Evolutionary conservation across 371 early-diverging fungal species (phyloP).

Genomic region (Lichtheimia ramosa): DNA sequence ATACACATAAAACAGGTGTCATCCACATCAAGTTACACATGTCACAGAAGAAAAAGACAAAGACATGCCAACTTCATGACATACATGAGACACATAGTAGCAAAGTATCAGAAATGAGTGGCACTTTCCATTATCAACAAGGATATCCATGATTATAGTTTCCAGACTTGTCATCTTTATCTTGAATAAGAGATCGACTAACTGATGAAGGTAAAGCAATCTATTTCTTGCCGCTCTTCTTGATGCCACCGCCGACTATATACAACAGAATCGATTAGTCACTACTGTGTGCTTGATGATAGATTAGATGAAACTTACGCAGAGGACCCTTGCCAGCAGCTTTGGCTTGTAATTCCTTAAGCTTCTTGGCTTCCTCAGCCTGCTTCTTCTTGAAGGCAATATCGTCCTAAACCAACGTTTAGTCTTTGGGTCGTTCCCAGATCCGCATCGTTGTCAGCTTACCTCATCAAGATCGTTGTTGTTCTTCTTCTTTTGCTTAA

Average conservation of each 20-base stretch:
- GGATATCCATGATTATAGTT: no score
- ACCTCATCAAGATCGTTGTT: constrained; percentile 15
- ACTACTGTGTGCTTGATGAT: neutral
- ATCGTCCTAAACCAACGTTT: constrained; percentile 14
- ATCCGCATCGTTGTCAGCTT: neutral
- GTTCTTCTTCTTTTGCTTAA: constrained; percentile 28
- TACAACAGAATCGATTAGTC: neutral
- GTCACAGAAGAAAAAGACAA: no score
- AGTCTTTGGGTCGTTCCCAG: neutral
- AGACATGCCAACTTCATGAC: no score
- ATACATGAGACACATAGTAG: no score
- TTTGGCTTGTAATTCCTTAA: constrained; percentile 78
- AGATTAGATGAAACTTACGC: constrained; percentile 48
- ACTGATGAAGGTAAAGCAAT: no score
- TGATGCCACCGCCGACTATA: constrained; percentile 71
- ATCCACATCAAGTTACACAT: no score
- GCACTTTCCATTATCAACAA: no score
- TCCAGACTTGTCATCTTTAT: no score
- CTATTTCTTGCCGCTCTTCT: constrained; percentile 81
- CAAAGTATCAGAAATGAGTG: no score
- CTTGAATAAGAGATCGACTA: no score
- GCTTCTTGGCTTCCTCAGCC: constrained; percentile 78
- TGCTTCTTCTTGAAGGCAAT: constrained; percentile 71
- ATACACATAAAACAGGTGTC: no score
- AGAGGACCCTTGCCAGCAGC: constrained; percentile 81